Evolutionary conservation across 345 rosid genomes (phyloP).

Genomic region (Kandelia obovata): DNA sequence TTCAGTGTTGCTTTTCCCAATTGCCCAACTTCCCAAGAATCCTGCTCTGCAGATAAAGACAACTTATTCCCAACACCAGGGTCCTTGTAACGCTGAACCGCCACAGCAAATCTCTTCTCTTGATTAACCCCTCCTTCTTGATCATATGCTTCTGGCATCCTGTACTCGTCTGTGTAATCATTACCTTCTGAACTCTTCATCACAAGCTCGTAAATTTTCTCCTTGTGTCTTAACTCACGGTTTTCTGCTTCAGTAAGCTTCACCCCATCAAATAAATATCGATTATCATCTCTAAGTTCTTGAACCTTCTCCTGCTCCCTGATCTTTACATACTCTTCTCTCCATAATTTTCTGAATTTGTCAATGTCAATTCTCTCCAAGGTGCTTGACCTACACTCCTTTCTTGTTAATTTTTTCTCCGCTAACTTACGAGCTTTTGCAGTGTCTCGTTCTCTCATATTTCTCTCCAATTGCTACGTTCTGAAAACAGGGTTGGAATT

Average conservation of each 20-base stretch:
- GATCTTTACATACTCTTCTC: constrained; percentile 85
- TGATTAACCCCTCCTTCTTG: constrained; percentile 74
- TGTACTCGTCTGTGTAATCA: constrained; percentile 48
- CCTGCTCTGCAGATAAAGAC: constrained; percentile 98
- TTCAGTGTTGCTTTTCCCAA: constrained; percentile 79
- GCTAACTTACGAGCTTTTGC: constrained; percentile 70
- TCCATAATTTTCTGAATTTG: constrained; percentile 74
- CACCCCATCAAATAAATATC: constrained; percentile 72
- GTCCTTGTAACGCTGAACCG: constrained; percentile 85
- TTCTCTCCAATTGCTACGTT: constrained; percentile 51
- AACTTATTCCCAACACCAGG: constrained; percentile 65
- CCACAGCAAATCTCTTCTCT: constrained; percentile 91
- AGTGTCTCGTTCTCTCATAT: constrained; percentile 79
- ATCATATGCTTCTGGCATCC: constrained; percentile 97
- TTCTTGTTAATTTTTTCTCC: constrained; percentile 66
- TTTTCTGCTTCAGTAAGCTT: constrained; percentile 70
- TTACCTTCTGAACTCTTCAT: constrained; percentile 66
- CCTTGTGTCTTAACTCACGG: constrained; percentile 63
- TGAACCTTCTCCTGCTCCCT: constrained; percentile 94
- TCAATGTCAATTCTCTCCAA: constrained; percentile 51
- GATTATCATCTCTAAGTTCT: constrained; percentile 88
- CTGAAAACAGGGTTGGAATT: too few species aligned
- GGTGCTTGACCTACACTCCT: constrained; percentile 73
- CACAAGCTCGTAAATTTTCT: constrained; percentile 70
- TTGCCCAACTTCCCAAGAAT: constrained; percentile 98